phyloP scores from a whole-genome alignment of 1,284 basidiomycete genomes.

The Fomitiporia mediterranea region DNA sequence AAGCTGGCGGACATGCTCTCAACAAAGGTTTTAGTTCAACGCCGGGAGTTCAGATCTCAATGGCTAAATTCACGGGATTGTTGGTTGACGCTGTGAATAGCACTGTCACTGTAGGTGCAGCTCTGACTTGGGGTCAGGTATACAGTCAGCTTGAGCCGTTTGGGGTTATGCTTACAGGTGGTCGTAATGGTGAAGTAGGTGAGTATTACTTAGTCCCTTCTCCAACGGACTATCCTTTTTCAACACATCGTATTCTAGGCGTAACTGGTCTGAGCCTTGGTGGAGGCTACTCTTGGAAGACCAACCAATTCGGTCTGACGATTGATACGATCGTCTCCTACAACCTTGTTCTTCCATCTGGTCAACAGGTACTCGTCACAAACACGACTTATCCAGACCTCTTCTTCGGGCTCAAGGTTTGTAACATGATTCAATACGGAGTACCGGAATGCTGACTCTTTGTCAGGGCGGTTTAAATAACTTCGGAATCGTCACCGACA shows the following conservation, averaged over 20 bases:
- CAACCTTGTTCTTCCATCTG: conserved; percentile 16
- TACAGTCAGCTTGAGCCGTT: conserved; percentile 21
- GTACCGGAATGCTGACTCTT: neutral
- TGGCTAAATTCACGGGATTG: conserved; percentile 23
- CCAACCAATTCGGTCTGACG: conserved; percentile 18
- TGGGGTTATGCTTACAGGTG: conserved; percentile 25
- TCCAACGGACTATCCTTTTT: neutral
- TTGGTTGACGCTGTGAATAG: conserved; percentile 15
- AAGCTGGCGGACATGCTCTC: conserved; percentile 25
- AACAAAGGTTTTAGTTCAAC: conserved; percentile 26
- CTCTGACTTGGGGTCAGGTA: conserved; percentile 26
- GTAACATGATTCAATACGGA: neutral
- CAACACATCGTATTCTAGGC: neutral
- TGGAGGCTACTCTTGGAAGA: conserved; percentile 21
- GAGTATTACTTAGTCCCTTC: neutral
- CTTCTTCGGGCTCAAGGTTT: conserved; percentile 19
- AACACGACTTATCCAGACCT: conserved; percentile 16
- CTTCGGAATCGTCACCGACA: conserved; percentile 18
- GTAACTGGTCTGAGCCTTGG: conserved; percentile 17
- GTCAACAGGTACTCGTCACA: conserved; percentile 2
- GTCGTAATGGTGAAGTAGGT: conserved; percentile 24
- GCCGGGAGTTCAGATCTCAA: conserved; percentile 25
- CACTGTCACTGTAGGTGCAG: conserved; percentile 22
- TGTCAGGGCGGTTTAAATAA: conserved; percentile 17
- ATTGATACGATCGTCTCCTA: conserved; percentile 18